phyloP scores from a whole-genome alignment of 345 rosid species.

The Eucalyptus virginea region DNA sequence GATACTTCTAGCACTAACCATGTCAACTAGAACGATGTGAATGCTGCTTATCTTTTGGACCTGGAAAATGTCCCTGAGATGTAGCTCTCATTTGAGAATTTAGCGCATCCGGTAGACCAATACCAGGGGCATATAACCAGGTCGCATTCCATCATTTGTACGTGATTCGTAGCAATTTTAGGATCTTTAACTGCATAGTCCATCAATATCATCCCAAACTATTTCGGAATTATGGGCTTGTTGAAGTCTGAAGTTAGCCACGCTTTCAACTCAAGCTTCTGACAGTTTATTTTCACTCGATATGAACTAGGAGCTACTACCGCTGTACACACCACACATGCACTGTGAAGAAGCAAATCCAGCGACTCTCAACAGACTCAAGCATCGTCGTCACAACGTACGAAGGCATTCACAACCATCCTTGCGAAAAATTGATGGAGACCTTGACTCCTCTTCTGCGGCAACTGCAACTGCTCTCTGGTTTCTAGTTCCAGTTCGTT shows the following conservation, averaged over 20 bases:
- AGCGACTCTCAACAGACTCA: slow-evolving; percentile 64
- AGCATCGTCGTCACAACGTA: slow-evolving; percentile 74
- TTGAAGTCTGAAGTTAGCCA: neutral
- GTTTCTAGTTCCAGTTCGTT: slow-evolving; percentile 16
- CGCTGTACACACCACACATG: slow-evolving; percentile 94
- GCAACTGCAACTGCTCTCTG: slow-evolving; percentile 77
- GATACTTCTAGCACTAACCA: neutral
- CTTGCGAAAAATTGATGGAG: slow-evolving; percentile 89
- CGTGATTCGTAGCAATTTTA: neutral
- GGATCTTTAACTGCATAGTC: neutral
- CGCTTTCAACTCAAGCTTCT: neutral
- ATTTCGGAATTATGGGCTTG: neutral
- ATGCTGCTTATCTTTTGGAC: neutral
- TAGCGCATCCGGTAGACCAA: neutral
- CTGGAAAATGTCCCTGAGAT: neutral
- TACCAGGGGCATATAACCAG: neutral
- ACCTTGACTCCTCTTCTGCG: slow-evolving; percentile 77
- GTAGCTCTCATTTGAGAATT: neutral
- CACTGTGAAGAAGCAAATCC: slow-evolving; percentile 94
- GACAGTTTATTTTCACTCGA: neutral
- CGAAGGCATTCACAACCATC: slow-evolving; percentile 83
- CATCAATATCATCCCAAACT: neutral
- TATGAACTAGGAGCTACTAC: slow-evolving; percentile 57
- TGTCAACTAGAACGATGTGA: neutral
- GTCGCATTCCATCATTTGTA: neutral